Base-by-base conservation (phyloP, 768 basidiomycete genomes). In the Dacryopinax spathularia region DNA sequence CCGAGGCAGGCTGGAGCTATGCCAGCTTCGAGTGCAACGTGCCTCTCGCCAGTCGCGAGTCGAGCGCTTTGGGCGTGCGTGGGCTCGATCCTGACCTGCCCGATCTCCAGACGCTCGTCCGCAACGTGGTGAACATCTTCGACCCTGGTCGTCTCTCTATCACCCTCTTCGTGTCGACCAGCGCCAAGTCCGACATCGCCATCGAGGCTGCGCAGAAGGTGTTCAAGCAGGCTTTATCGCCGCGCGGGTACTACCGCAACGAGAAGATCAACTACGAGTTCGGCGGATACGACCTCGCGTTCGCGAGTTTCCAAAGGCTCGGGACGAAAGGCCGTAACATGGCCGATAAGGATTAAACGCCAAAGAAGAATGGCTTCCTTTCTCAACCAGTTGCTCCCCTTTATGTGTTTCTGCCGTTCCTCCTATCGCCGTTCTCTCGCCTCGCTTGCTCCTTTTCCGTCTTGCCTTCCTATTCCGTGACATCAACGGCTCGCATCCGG, bases 221-320 rank as follows among this genome's bases (percentile, higher is more conserved):
- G 20, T 91, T 90, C 76, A 84, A 80, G 74, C 73, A 74, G 37
- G 91, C 92, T 10, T 78, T 84, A 67, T 78, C 69, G 66, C 64
- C 77, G 64, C 64, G 67, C 4, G 74, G 69, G 15, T 98, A 94
- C 75, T 84, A 78, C 68, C 79, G 93, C 68, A 94, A 89, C 60
- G 96, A 98, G 77, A 91, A 95, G 76, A 98, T 99, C 73, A 91
- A 95, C 73, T 99, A 99, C 77, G 93, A 95, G 73, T 92, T 97
- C 72, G 89, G 89, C 48, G 91, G 87, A 61, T 93, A 93, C 72
- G 89, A 91, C 72, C 78, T 93, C 65, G 90, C 90, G 16, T 93
- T 91, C 73, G 88, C 91, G 37, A 91, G 85, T 72, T 93, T 91
- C 74, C 88, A 91, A 65, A 65, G 48, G 59, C 10, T 56, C 13